Conservation (phyloP, 176 grass and related monocot species). For the Alloteropsis semialata region DNA sequence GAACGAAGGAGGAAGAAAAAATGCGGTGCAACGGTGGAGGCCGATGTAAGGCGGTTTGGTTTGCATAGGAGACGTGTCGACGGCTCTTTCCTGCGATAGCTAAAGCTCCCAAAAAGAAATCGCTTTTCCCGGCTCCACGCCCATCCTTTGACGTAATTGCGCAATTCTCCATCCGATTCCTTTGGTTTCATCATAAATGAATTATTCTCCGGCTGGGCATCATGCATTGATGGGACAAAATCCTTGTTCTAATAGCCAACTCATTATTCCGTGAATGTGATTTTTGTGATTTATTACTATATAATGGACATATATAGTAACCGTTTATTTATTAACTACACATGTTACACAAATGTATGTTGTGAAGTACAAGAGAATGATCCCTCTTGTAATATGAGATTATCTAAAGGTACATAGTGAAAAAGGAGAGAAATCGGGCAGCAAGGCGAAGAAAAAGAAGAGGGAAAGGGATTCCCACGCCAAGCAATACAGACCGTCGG, state of each 20-base stretch:
- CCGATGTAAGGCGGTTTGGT: conserved; percentile 48
- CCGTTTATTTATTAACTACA: too few relatives aligned
- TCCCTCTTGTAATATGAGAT: background rate
- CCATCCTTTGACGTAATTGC: conserved; percentile 35
- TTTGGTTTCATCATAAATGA: conserved; percentile 2
- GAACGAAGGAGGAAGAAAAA: background rate
- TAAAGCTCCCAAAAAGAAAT: conserved; percentile 27
- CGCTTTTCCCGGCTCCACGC: background rate
- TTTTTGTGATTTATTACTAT: background rate
- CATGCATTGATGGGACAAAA: background rate
- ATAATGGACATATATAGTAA: too few relatives aligned
- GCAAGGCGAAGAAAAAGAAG: conserved; percentile 24
- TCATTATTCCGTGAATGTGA: background rate
- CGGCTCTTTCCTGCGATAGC: conserved; percentile 49
- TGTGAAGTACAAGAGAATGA: background rate
- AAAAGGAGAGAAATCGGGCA: background rate
- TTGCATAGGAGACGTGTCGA: conserved; percentile 61
- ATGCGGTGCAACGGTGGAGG: conserved; percentile 19
- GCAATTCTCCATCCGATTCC: background rate
- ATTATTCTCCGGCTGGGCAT: background rate
- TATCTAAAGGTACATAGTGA: fast-evolving
- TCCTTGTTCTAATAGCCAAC: background rate
- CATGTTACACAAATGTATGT: too few relatives aligned
- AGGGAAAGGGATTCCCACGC: conserved; percentile 28
- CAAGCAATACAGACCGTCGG: conserved; percentile 38